phyloP scores from a whole-genome alignment of 129 eudicot species.

The Arctium minus region DNA sequence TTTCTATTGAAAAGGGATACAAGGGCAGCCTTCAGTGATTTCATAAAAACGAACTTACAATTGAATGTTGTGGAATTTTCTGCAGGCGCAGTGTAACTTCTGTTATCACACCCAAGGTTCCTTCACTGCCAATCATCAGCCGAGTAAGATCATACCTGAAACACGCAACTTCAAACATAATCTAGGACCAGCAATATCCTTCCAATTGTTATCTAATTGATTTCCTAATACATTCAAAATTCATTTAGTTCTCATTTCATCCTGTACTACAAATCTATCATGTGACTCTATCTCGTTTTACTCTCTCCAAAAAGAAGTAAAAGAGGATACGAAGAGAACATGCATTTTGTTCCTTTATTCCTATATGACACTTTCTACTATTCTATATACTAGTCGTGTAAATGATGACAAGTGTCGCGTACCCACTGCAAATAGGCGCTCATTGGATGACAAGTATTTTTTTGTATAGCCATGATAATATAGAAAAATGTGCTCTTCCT shows the following conservation, averaged over 20 bases:
- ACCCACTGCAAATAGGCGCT: not conserved
- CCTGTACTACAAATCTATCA: not conserved
- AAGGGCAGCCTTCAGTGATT: not conserved
- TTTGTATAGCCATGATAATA: not conserved
- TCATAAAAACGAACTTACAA: conserved; percentile 36
- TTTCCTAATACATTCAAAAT: not conserved
- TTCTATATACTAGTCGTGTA: not conserved
- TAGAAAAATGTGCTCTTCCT: not conserved
- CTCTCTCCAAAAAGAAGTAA: not conserved
- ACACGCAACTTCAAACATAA: conserved; percentile 1
- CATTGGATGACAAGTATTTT: too few relatives aligned
- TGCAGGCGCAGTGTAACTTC: conserved; percentile 94
- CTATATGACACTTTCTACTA: not conserved
- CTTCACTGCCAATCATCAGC: conserved; percentile 97
- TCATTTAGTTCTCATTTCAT: not conserved
- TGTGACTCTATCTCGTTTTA: not conserved
- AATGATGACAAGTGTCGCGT: not conserved
- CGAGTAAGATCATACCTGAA: conserved; percentile 91
- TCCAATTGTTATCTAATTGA: not conserved
- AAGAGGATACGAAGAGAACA: not conserved
- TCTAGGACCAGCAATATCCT: not conserved
- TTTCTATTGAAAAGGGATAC: not conserved
- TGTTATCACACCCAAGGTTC: conserved; percentile 93
- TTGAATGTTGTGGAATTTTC: conserved; percentile 79
- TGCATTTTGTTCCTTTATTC: too few relatives aligned